These are phyloP conservation scores for Harringtonia lauricola DNA, from an alignment of 2,329 filamentous ascomycete genomes.

Conservation along the genomic window DNA sequence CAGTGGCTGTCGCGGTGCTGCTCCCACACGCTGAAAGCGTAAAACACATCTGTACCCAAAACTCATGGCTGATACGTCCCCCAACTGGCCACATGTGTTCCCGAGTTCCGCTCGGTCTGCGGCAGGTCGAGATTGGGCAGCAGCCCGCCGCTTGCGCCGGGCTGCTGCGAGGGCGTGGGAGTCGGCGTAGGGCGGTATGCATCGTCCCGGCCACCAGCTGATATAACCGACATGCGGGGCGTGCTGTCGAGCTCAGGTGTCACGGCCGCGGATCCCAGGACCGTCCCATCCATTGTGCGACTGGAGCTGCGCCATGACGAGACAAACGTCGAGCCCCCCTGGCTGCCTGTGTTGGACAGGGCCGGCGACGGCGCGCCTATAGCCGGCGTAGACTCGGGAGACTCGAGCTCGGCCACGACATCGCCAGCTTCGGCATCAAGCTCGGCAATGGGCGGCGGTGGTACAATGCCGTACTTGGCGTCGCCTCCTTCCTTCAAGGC, in stretches of 20 bases:
- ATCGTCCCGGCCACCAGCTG: background rate
- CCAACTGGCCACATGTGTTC: conserved; percentile 10
- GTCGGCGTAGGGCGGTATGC: too few species aligned
- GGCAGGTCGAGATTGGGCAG: conserved; percentile 9
- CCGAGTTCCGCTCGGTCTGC: conserved; percentile 1
- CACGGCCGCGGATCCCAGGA: background rate
- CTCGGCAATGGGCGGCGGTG: conserved; percentile 1
- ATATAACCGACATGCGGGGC: background rate
- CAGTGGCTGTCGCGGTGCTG: too few species aligned
- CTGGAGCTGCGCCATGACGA: conserved; percentile 7
- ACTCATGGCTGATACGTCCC: conserved; percentile 2
- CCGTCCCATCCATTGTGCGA: background rate
- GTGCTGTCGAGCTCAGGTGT: conserved; percentile 2
- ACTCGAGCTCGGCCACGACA: conserved; percentile 8
- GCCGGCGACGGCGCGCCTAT: conserved; percentile 2
- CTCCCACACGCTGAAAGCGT: too few species aligned
- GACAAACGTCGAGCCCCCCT: conserved; percentile 1
- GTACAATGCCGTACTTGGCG: background rate
- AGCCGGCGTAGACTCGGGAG: background rate
- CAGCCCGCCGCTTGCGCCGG: background rate
- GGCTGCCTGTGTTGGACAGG: background rate
- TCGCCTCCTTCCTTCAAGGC: background rate
- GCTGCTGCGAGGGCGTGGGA: too few species aligned
- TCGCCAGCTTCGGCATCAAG: conserved; percentile 4
- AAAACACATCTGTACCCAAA: too few species aligned